A percentile compares a stretch with the other conserved stretches of the same genome.
Evolutionary conservation across 2,329 filamentous ascomycete species (phyloP).

Genomic region (Lasiodiplodia sp.): DNA sequence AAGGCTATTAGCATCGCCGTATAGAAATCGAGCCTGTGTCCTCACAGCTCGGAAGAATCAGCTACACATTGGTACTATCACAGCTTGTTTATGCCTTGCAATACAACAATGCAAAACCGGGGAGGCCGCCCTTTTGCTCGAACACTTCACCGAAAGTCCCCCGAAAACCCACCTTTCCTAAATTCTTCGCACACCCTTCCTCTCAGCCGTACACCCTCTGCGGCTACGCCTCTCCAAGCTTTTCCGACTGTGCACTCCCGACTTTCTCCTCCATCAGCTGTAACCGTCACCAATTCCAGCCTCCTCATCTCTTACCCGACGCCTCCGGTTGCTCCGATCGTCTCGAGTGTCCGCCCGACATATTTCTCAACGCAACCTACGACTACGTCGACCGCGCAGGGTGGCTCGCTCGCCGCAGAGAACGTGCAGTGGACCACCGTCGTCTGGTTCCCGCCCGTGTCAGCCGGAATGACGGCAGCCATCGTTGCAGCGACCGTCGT

Average conservation of each 20-base stretch:
- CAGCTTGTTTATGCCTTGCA: neutral
- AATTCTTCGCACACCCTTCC: neutral
- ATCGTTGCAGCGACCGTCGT: slow-evolving; percentile 1
- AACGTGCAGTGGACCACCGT: neutral
- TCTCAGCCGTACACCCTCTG: neutral
- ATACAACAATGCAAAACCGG: neutral
- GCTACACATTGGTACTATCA: neutral
- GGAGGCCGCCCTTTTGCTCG: neutral
- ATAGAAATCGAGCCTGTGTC: neutral
- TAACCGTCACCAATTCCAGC: neutral
- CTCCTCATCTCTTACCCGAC: neutral
- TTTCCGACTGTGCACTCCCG: neutral
- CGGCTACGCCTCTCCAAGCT: neutral
- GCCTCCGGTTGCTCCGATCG: no score
- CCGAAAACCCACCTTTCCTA: neutral
- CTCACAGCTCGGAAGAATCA: neutral
- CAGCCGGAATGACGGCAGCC: neutral
- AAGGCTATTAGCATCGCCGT: neutral
- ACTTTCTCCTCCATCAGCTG: neutral
- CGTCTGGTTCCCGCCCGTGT: neutral
- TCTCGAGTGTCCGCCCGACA: neutral
- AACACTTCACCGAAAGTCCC: neutral
- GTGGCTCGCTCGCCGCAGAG: neutral
- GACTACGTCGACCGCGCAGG: neutral
- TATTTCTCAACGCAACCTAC: neutral